Percentiles rank a stretch among this genome's conserved stretches.
These are phyloP conservation scores for Alternaria tenuissima DNA, from an alignment of 2,329 filamentous ascomycete species.

Conservation along the genomic window DNA sequence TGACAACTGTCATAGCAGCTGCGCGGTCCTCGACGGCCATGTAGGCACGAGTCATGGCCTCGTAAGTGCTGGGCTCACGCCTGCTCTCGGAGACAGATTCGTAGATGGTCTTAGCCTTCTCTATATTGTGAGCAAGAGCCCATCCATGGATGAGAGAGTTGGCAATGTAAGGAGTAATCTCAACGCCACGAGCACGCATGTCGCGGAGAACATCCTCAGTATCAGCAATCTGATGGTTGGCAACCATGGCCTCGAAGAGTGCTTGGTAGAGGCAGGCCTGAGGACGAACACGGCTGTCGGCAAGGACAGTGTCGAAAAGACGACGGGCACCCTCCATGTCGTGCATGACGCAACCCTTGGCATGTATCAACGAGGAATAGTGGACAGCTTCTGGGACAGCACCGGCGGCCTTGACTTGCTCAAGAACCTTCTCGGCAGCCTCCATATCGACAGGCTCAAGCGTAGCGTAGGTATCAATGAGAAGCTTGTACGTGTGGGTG, in stretches of 20 bases:
- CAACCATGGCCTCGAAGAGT: constrained; percentile 95
- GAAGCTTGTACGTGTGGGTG: constrained; percentile 95
- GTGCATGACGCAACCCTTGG: constrained; percentile 91
- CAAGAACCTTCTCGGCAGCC: constrained; percentile 84
- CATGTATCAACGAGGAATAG: constrained; percentile 94
- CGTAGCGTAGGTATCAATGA: constrained; percentile 94
- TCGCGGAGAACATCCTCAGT: constrained; percentile 76
- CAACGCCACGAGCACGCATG: constrained; percentile 78
- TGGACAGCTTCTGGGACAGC: constrained; percentile 89
- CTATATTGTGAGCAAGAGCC: constrained; percentile 83
- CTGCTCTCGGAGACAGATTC: constrained; percentile 77
- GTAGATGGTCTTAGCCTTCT: constrained; percentile 81
- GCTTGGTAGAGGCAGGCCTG: constrained; percentile 94
- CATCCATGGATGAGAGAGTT: constrained; percentile 98
- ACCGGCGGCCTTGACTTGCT: constrained; percentile 76
- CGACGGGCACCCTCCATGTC: constrained; percentile 84
- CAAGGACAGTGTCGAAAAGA: constrained; percentile 82
- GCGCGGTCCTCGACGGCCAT: constrained; percentile 82
- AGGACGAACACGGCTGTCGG: constrained; percentile 70
- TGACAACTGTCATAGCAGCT: constrained; percentile 78
- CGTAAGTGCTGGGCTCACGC: constrained; percentile 96
- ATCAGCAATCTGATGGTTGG: constrained; percentile 80
- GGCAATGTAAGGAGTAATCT: constrained; percentile 96
- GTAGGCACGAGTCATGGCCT: constrained; percentile 96
- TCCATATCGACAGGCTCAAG: constrained; percentile 90